Conservation (phyloP, 2,329 filamentous ascomycete genomes). For the Emergomyces orientalis region DNA sequence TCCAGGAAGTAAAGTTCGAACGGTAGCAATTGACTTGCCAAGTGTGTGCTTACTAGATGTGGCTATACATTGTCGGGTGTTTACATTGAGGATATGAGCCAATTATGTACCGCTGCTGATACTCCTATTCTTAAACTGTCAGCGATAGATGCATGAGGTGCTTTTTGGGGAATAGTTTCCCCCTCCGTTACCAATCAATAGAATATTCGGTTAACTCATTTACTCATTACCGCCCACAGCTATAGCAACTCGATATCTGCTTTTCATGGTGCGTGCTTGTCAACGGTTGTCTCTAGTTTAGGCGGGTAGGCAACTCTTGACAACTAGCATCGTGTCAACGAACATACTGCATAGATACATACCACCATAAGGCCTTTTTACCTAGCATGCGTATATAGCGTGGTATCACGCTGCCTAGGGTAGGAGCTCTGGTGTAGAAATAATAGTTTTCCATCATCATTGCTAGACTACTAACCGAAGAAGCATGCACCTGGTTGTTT, state of each 20-base stretch:
- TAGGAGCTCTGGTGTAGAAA: too few relatives aligned
- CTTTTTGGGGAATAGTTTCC: neutral
- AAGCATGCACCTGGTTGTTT: too few relatives aligned
- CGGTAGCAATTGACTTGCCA: neutral
- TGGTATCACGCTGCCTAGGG: too few relatives aligned
- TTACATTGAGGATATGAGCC: neutral
- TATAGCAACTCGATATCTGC: neutral
- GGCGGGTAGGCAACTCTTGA: too few relatives aligned
- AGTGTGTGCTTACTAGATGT: neutral
- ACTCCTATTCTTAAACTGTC: neutral
- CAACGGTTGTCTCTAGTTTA: too few relatives aligned
- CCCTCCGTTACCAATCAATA: neutral
- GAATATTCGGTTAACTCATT: neutral
- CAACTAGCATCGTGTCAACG: too few relatives aligned
- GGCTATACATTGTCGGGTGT: neutral
- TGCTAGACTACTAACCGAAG: too few relatives aligned
- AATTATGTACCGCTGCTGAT: neutral
- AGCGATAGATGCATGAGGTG: neutral
- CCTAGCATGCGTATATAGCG: too few relatives aligned
- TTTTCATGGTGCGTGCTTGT: too few relatives aligned
- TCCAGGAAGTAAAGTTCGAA: conserved; percentile 62
- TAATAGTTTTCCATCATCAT: too few relatives aligned
- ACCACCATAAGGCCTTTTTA: too few relatives aligned
- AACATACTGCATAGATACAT: too few relatives aligned
- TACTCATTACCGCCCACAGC: neutral